A percentile compares a stretch with the other conserved stretches of the same genome.
Conservation (phyloP, 768 basidiomycete genomes). For the Tephrocybe rancida region DNA sequence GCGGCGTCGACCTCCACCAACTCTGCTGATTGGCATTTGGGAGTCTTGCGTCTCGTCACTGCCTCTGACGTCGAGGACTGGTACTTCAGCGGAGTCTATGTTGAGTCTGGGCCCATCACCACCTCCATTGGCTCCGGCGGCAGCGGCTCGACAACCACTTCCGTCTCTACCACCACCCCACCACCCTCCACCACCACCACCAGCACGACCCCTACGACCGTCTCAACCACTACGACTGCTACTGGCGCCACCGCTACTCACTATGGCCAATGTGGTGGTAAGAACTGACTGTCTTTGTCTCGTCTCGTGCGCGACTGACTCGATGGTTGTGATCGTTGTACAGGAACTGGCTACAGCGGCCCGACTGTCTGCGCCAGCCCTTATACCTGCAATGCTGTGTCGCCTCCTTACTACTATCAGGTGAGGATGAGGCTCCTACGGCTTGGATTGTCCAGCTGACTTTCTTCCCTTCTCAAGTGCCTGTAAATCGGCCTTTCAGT, state of each 20-base stretch:
- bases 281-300: constrained; percentile 1
- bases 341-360: constrained; percentile 48
- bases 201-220: constrained; percentile 31
- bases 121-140: constrained; percentile 43
- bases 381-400: constrained; percentile 47
- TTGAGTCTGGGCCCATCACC: constrained; percentile 59
- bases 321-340: neutral
- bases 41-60: constrained; percentile 58
- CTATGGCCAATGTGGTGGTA: constrained; percentile 58
- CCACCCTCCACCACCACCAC: constrained; percentile 33
- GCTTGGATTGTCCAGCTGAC: neutral
- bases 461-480: constrained; percentile 16
- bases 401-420: constrained; percentile 58
- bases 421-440: constrained; percentile 23
- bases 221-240: constrained; percentile 37
- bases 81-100: constrained; percentile 63
- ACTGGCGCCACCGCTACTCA: constrained; percentile 41
- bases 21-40: constrained; percentile 63
- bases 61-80: constrained; percentile 51
- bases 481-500: constrained; percentile 13
- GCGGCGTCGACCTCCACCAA: constrained; percentile 56
- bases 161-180: constrained; percentile 17
- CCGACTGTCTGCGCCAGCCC: constrained; percentile 45
- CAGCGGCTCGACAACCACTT: constrained; percentile 18
- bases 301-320: neutral